Percentiles rank a stretch among this genome's conserved stretches.
Conservation (phyloP, 2,329 filamentous ascomycete species). For the Fusarium hainanense region DNA sequence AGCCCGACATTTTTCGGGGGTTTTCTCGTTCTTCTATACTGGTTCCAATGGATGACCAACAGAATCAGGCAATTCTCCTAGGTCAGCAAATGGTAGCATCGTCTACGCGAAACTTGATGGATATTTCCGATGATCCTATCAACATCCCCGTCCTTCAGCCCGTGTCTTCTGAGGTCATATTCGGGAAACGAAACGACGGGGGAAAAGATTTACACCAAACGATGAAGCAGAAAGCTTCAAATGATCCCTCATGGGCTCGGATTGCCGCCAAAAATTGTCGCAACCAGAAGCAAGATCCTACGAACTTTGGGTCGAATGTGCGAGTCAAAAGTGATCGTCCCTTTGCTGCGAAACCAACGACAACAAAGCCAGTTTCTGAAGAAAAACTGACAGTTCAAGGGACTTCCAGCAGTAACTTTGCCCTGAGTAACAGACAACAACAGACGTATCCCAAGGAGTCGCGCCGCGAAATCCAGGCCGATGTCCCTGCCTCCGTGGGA, state of each 20-base stretch:
- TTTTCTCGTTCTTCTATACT: neutral
- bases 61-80: neutral
- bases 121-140: slow-evolving; percentile 21
- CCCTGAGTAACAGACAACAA: neutral
- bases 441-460: neutral
- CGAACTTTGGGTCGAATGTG: slow-evolving; percentile 21
- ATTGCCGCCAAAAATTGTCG: slow-evolving; percentile 10
- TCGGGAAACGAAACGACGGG: slow-evolving; percentile 17
- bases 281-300: slow-evolving; percentile 2
- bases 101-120: slow-evolving; percentile 26
- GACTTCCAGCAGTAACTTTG: too few relatives aligned
- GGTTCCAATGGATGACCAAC: neutral
- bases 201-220: slow-evolving; percentile 29
- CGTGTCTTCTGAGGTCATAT: slow-evolving; percentile 1
- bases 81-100: neutral
- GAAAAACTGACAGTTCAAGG: neutral
- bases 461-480: neutral
- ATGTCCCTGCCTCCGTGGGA: neutral
- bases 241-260: slow-evolving; percentile 14
- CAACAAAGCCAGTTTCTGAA: neutral
- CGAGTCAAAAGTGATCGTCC: neutral
- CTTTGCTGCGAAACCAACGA: neutral
- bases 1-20: slow-evolving; percentile 1
- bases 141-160: slow-evolving; percentile 7
- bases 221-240: slow-evolving; percentile 40